Conservation (phyloP, 2,329 filamentous ascomycete genomes). For the Blumeria hordei region DNA sequence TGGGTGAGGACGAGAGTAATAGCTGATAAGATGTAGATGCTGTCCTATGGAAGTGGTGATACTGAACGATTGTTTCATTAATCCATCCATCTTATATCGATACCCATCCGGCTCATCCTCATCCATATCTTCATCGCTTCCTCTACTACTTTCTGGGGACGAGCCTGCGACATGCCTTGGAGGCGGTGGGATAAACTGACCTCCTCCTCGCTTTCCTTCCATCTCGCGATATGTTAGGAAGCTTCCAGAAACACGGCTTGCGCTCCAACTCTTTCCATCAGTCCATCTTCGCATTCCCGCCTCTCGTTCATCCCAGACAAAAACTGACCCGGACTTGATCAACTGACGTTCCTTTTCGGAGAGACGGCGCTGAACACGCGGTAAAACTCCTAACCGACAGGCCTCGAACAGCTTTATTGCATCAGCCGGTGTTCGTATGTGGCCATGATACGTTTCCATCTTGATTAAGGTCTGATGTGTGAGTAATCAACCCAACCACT, state of each 20-base stretch:
- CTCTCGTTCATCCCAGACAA: conserved; percentile 98
- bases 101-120: conserved; percentile 67
- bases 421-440: conserved; percentile 84
- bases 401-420: conserved; percentile 98
- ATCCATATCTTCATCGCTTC: conserved; percentile 52
- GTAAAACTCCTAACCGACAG: conserved; percentile 68
- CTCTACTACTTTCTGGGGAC: conserved; percentile 60
- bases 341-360: conserved; percentile 95
- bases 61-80: conserved; percentile 99
- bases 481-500: neutral
- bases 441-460: conserved; percentile 95
- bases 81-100: conserved; percentile 80
- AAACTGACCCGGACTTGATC: conserved; percentile 89
- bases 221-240: conserved; percentile 96
- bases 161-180: conserved; percentile 37
- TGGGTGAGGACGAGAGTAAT: conserved; percentile 65
- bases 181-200: conserved; percentile 35
- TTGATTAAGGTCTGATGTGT: neutral
- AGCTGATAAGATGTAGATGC: conserved; percentile 92
- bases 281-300: conserved; percentile 98
- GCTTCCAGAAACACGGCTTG: conserved; percentile 87
- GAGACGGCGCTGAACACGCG: conserved; percentile 80
- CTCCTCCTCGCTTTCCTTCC: conserved; percentile 86
- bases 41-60: conserved; percentile 81
- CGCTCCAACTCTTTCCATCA: conserved; percentile 97